These are phyloP conservation scores for Capniomyces stellatus DNA, from an alignment of 371 early-diverging fungal species.

Conservation along the genomic window DNA sequence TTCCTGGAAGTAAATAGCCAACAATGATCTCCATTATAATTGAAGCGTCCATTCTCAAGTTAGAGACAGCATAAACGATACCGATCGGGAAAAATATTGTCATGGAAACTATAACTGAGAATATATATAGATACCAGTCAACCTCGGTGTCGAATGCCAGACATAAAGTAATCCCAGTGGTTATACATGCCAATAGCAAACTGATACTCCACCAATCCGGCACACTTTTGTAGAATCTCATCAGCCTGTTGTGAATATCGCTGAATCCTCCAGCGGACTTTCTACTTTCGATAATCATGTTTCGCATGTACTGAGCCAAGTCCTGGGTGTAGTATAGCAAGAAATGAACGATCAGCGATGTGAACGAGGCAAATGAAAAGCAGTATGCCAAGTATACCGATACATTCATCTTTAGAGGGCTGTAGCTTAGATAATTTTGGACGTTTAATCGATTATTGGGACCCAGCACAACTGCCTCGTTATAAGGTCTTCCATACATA, in stretches of 20 bases:
- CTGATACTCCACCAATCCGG: conserved; percentile 55
- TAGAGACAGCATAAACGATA: conserved; percentile 48
- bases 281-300: background rate
- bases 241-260: conserved; percentile 50
- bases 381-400: conserved; percentile 4
- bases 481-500: conserved; percentile 32
- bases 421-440: conserved; percentile 32
- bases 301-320: background rate
- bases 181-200: conserved; percentile 36
- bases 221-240: conserved; percentile 49
- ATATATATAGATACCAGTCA: conserved; percentile 4
- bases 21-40: conserved; percentile 53
- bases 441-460: conserved; percentile 26
- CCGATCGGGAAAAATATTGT: conserved; percentile 63
- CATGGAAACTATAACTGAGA: conserved; percentile 29
- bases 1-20: conserved; percentile 39
- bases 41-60: conserved; percentile 51
- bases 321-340: background rate
- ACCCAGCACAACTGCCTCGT: conserved; percentile 30
- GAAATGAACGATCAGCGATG: background rate
- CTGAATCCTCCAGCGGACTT: conserved; percentile 12
- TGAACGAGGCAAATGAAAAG: background rate
- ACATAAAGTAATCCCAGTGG: conserved; percentile 32
- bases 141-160: conserved; percentile 18
- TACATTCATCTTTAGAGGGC: conserved; percentile 40